These are phyloP conservation scores for Cordyceps pruinosa DNA, from an alignment of 2,329 filamentous ascomycete genomes.

Conservation along the genomic window DNA sequence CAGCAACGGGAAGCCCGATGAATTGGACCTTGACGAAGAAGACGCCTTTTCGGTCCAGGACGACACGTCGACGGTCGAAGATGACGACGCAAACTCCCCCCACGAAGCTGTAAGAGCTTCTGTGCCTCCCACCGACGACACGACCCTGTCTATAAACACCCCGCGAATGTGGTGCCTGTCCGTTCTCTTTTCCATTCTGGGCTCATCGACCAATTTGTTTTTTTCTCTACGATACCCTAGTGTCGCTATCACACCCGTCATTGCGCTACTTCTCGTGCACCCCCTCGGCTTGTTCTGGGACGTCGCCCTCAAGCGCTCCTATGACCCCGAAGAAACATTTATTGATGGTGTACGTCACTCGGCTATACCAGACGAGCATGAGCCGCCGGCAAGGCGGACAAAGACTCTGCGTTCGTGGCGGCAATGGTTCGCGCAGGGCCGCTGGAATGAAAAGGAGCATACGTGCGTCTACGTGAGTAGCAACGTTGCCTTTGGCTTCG, in stretches of 20 bases:
- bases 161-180: slow-evolving; percentile 82
- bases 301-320: slow-evolving; percentile 56
- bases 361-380: slow-evolving; percentile 16
- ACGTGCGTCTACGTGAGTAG: slow-evolving; percentile 85
- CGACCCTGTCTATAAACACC: slow-evolving; percentile 73
- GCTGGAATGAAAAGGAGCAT: slow-evolving; percentile 85
- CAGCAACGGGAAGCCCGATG: slow-evolving; percentile 35
- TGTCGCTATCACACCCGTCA: slow-evolving; percentile 82
- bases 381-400: slow-evolving; percentile 15
- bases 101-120: slow-evolving; percentile 76
- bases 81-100: slow-evolving; percentile 60
- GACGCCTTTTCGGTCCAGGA: slow-evolving; percentile 26
- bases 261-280: slow-evolving; percentile 77
- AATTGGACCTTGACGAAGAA: slow-evolving; percentile 31
- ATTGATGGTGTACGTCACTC: slow-evolving; percentile 38
- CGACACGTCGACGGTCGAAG: slow-evolving; percentile 30
- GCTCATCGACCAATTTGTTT: slow-evolving; percentile 79
- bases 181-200: slow-evolving; percentile 71
- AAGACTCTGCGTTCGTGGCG: slow-evolving; percentile 42
- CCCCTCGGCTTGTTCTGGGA: slow-evolving; percentile 80
- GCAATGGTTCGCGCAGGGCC: slow-evolving; percentile 71
- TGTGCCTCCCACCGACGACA: slow-evolving; percentile 69
- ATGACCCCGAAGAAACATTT: slow-evolving; percentile 43
- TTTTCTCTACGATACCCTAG: slow-evolving; percentile 87
- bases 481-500: slow-evolving; percentile 84